phyloP scores from a whole-genome alignment of 2,329 filamentous ascomycete species.

The Akanthomyces dipterigenus region DNA sequence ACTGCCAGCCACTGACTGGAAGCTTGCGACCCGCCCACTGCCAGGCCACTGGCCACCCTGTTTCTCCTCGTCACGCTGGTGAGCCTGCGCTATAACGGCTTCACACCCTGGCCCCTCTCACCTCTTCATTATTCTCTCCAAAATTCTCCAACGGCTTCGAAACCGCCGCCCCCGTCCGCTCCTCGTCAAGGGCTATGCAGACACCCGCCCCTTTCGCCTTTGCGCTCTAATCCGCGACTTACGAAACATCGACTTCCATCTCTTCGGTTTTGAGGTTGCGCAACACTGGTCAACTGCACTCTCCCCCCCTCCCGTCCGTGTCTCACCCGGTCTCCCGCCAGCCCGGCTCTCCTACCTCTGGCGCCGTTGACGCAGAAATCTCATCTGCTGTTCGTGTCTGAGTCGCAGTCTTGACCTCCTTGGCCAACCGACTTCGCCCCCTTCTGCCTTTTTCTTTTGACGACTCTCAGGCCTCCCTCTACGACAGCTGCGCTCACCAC shows the following conservation, averaged over 20 bases:
- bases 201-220: not conserved
- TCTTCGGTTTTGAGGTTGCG: not conserved
- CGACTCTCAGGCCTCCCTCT: not conserved
- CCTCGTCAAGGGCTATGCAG: not conserved
- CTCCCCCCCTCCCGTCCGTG: not conserved
- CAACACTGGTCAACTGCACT: not conserved
- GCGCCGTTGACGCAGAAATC: slow-evolving; percentile 3
- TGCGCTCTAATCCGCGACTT: not conserved
- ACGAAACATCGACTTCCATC: not conserved
- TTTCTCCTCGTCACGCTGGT: not conserved
- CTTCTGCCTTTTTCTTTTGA: not conserved
- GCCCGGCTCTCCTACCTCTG: not conserved
- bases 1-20: not conserved
- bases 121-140: not conserved
- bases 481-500: not conserved
- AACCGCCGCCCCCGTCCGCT: not conserved
- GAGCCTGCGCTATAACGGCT: slow-evolving; percentile 1
- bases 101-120: not conserved
- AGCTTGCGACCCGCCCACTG: not conserved
- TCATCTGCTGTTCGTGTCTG: slow-evolving; percentile 4
- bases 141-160: slow-evolving; percentile 5
- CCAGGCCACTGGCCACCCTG: not conserved
- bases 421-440: not conserved
- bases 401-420: not conserved
- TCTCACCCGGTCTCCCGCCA: slow-evolving; percentile 10